phyloP scores from a whole-genome alignment of 2,329 filamentous ascomycete species.

The Stemphylium lycopersici region DNA sequence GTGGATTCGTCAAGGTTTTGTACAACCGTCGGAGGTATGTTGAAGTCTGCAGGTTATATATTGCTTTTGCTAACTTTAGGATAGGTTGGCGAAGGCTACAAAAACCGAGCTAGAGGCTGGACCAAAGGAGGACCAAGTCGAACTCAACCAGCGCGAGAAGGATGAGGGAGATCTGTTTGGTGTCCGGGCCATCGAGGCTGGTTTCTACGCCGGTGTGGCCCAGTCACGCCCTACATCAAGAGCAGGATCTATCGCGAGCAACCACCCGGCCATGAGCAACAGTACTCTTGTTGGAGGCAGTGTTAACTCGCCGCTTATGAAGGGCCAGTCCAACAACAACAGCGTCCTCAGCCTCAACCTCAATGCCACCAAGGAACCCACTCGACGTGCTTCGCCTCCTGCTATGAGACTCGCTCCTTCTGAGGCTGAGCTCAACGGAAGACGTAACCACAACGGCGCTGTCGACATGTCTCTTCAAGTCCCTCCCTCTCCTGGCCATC shows the following conservation, averaged over 20 bases:
- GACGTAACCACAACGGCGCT: conserved; percentile 36
- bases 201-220: conserved; percentile 49
- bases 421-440: conserved; percentile 46
- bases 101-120: conserved; percentile 34
- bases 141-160: conserved; percentile 45
- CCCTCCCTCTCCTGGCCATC: conserved; percentile 39
- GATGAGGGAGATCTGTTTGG: conserved; percentile 50
- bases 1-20: conserved; percentile 44
- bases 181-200: conserved; percentile 50
- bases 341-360: conserved; percentile 45
- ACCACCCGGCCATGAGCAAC: conserved; percentile 40
- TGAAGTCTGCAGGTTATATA: background rate
- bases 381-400: conserved; percentile 30
- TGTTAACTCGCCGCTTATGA: conserved; percentile 39
- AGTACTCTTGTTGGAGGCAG: conserved; percentile 45
- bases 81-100: conserved; percentile 41
- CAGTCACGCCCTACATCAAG: conserved; percentile 49
- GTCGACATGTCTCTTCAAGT: conserved; percentile 46
- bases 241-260: conserved; percentile 37
- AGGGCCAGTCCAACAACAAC: conserved; percentile 38
- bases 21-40: conserved; percentile 46
- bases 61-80: conserved; percentile 14
- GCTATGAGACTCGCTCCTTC: conserved; percentile 42
- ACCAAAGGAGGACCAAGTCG: conserved; percentile 42
- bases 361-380: conserved; percentile 28